phyloP scores from a whole-genome alignment of 148 eudicot genomes.

The Amaranthus hypochondriacus region DNA sequence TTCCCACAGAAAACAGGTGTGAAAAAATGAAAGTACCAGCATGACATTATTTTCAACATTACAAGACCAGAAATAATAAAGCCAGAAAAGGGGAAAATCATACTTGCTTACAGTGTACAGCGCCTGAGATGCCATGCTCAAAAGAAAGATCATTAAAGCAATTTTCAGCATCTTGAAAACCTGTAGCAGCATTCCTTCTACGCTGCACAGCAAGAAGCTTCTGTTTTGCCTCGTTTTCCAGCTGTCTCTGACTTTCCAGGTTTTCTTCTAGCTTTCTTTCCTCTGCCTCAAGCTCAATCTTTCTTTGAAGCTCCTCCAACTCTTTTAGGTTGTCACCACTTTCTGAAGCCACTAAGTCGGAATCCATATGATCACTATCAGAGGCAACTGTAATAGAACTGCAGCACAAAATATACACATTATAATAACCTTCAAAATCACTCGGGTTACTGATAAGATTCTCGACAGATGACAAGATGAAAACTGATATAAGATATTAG shows the following conservation, averaged over 20 bases:
- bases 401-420: constrained; percentile 30
- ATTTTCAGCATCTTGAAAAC: constrained; percentile 25
- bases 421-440: constrained; percentile 16
- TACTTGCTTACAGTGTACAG: constrained; percentile 40
- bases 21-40: constrained; percentile 1
- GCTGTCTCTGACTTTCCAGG: constrained; percentile 72
- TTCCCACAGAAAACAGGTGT: background rate
- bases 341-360: constrained; percentile 33
- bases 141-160: constrained; percentile 16
- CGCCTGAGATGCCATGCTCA: constrained; percentile 14
- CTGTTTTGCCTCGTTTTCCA: constrained; percentile 91
- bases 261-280: constrained; percentile 97
- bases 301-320: constrained; percentile 52
- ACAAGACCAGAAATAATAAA: background rate
- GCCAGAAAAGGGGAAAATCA: background rate
- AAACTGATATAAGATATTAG: background rate
- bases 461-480: background rate
- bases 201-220: constrained; percentile 78
- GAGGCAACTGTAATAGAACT: constrained; percentile 43
- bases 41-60: background rate
- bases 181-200: constrained; percentile 31
- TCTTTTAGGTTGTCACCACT: constrained; percentile 37
- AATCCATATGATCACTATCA: constrained; percentile 40
- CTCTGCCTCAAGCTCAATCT: constrained; percentile 84
- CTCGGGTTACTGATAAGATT: background rate